Conservation (phyloP, 352 stramenopile genomes). For the Phytophthora aleatoria region DNA sequence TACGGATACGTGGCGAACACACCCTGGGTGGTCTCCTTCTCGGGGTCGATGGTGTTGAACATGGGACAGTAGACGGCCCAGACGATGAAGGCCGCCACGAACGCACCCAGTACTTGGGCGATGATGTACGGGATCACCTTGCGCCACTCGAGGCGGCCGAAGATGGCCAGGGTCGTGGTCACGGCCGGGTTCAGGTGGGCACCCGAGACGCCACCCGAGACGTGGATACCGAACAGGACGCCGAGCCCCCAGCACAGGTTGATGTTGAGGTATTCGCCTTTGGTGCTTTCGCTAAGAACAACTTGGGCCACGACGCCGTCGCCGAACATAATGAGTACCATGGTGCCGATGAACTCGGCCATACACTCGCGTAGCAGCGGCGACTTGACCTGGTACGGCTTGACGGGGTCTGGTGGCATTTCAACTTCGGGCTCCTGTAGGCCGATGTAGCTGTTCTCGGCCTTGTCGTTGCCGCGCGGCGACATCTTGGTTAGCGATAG, state of each 20-base stretch:
- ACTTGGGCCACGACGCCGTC: slow-evolving; percentile 68
- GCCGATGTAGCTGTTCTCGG: slow-evolving; percentile 33
- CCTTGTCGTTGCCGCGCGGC: slow-evolving; percentile 22
- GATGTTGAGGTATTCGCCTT: slow-evolving; percentile 73
- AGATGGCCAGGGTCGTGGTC: slow-evolving; percentile 54
- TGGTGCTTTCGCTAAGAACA: slow-evolving; percentile 48
- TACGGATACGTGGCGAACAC: slow-evolving; percentile 64
- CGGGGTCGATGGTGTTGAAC: slow-evolving; percentile 54
- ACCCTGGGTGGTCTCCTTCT: slow-evolving; percentile 30
- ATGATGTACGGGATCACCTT: slow-evolving; percentile 53
- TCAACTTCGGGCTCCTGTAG: slow-evolving; percentile 32
- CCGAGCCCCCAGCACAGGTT: slow-evolving; percentile 73
- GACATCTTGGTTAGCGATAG: not conserved
- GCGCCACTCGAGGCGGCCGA: slow-evolving; percentile 49
- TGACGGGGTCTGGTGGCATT: slow-evolving; percentile 29
- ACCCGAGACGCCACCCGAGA: slow-evolving; percentile 56
- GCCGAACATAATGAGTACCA: slow-evolving; percentile 72
- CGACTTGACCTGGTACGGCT: slow-evolving; percentile 42
- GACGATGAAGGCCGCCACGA: slow-evolving; percentile 49
- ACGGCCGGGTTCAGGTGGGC: slow-evolving; percentile 74
- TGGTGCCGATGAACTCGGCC: slow-evolving; percentile 64
- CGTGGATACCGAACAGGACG: slow-evolving; percentile 73
- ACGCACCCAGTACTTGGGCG: slow-evolving; percentile 56
- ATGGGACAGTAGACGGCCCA: slow-evolving; percentile 64
- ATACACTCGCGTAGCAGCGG: slow-evolving; percentile 53